phyloP scores from a whole-genome alignment of 768 basidiomycete genomes.

The Xerocomus spinulosus region DNA sequence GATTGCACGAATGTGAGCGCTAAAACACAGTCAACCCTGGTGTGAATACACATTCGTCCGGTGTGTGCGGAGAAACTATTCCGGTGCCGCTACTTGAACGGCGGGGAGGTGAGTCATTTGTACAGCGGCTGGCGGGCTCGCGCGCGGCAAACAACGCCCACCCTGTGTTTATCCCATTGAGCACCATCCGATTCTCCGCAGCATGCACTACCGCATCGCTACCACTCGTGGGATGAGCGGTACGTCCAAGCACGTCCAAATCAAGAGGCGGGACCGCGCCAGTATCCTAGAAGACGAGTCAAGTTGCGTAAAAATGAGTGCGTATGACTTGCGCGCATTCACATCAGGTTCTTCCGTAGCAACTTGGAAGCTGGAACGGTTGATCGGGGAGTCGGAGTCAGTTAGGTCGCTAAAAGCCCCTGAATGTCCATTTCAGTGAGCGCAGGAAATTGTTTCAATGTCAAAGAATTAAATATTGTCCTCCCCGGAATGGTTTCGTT shows the following conservation, averaged over 20 bases:
- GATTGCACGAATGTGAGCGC: too few species aligned
- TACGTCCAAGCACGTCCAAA: slow-evolving; percentile 44
- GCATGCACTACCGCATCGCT: slow-evolving; percentile 42
- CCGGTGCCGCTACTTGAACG: slow-evolving; percentile 50
- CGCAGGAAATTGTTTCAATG: slow-evolving; percentile 44
- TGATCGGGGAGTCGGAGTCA: slow-evolving; percentile 41
- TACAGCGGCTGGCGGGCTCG: not conserved
- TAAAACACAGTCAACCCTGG: slow-evolving; percentile 49
- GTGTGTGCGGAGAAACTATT: slow-evolving; percentile 43
- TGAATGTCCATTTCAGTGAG: slow-evolving; percentile 37
- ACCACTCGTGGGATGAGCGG: slow-evolving; percentile 38
- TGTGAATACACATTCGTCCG: slow-evolving; percentile 47
- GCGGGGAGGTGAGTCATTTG: slow-evolving; percentile 14
- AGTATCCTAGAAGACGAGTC: slow-evolving; percentile 15
- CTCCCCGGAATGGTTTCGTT: slow-evolving; percentile 54
- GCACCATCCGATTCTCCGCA: slow-evolving; percentile 69
- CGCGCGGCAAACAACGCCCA: slow-evolving; percentile 20
- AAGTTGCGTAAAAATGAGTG: not conserved
- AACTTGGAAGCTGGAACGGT: slow-evolving; percentile 33
- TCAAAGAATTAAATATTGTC: slow-evolving; percentile 30
- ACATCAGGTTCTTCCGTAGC: slow-evolving; percentile 48
- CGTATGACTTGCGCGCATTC: slow-evolving; percentile 44
- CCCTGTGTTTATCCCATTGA: slow-evolving; percentile 56
- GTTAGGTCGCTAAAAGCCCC: slow-evolving; percentile 35
- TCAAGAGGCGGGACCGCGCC: slow-evolving; percentile 35